These are phyloP conservation scores for Lithocarpus polystachyus DNA, from an alignment of 306 rosid species.

Conservation along the genomic window DNA sequence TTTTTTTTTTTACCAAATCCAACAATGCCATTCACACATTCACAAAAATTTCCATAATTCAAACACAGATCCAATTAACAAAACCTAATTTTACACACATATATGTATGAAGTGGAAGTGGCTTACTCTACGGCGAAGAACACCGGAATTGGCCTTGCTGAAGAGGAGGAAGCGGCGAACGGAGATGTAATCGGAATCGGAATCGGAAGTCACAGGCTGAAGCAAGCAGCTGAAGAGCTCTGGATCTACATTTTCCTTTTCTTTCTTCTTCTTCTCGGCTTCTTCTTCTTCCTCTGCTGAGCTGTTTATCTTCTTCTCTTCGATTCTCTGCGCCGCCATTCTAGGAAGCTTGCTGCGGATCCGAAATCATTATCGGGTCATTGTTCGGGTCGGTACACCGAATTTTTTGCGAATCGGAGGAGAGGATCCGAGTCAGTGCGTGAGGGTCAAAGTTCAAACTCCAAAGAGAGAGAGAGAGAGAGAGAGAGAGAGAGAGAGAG, in stretches of 20 bases:
- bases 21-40: background rate
- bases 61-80: background rate
- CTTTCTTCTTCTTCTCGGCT: conserved; percentile 7
- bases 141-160: conserved; percentile 61
- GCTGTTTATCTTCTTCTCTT: conserved; percentile 19
- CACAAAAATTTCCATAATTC: background rate
- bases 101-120: background rate
- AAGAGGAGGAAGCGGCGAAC: conserved; percentile 76
- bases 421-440: conserved; percentile 2
- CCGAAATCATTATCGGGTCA: conserved; percentile 34
- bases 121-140: conserved; percentile 54
- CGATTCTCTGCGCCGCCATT: conserved; percentile 42
- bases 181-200: conserved; percentile 62
- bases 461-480: background rate
- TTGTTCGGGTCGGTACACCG: conserved; percentile 18
- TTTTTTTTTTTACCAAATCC: background rate
- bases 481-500: background rate
- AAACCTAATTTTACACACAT: background rate
- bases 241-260: conserved; percentile 49
- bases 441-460: background rate
- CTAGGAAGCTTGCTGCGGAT: conserved; percentile 16
- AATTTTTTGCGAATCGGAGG: conserved; percentile 29
- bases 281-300: conserved; percentile 19
- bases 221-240: conserved; percentile 70
- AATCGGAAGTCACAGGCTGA: conserved; percentile 55